Evolutionary conservation across 2,329 filamentous ascomycete species (phyloP).

Genomic region (Aspergillus costaricaensis): DNA sequence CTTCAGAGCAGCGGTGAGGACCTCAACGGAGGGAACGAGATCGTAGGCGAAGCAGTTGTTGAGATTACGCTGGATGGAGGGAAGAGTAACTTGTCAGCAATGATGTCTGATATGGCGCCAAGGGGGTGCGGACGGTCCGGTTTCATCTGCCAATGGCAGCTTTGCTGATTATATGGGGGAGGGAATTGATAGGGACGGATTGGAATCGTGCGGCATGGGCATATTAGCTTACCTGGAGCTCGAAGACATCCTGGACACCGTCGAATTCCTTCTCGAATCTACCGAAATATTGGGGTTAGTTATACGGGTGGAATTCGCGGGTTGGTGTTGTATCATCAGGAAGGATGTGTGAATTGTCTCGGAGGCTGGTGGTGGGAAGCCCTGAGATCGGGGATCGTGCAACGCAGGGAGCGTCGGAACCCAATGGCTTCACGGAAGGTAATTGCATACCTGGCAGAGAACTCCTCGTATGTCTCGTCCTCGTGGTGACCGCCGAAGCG

Average conservation of each 20-base stretch:
- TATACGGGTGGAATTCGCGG: conserved; percentile 22
- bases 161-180: conserved; percentile 13
- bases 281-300: conserved; percentile 43
- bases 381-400: conserved; percentile 17
- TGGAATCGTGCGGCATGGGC: not conserved
- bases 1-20: conserved; percentile 87
- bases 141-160: conserved; percentile 20
- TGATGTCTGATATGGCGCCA: not conserved
- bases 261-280: conserved; percentile 99
- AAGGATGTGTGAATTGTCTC: conserved; percentile 3
- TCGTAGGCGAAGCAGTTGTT: conserved; percentile 99
- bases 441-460: conserved; percentile 80
- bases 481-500: conserved; percentile 65
- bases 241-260: conserved; percentile 94
- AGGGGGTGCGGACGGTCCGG: not conserved
- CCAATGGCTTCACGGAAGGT: conserved; percentile 27
- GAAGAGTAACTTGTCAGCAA: conserved; percentile 14
- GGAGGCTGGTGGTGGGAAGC: conserved; percentile 5
- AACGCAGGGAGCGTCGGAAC: conserved; percentile 13
- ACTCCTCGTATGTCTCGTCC: conserved; percentile 99
- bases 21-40: conserved; percentile 90
- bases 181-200: conserved; percentile 14
- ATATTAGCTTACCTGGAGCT: conserved; percentile 80
- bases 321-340: conserved; percentile 10
- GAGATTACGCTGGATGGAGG: conserved; percentile 70